Evolutionary conservation across 768 basidiomycete species (phyloP).

Genomic region (Tylopilus vinaceipallidus): DNA sequence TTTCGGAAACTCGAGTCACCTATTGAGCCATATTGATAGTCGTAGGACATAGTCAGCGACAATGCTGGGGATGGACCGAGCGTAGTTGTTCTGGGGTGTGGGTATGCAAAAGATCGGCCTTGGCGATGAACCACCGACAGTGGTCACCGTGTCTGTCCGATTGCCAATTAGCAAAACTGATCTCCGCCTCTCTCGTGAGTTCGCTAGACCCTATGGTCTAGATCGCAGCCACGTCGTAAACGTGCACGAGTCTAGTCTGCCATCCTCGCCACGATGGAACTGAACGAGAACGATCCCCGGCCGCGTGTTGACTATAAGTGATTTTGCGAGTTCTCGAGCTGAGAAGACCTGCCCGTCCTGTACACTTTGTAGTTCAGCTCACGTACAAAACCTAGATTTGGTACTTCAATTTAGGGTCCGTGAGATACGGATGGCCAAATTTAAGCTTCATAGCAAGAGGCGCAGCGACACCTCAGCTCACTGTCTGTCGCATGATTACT

Average conservation of each 20-base stretch:
- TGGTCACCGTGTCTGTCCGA: too few relatives aligned
- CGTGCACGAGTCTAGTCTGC: background rate
- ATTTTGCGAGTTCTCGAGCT: too few relatives aligned
- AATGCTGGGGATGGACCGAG: background rate
- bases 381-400: conserved; percentile 14
- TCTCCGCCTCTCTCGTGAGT: too few relatives aligned
- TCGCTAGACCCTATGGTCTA: too few relatives aligned
- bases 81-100: too few relatives aligned
- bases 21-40: background rate
- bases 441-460: conserved; percentile 15
- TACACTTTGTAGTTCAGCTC: background rate
- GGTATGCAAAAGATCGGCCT: too few relatives aligned
- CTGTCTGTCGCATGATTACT: background rate
- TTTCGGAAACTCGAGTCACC: conserved; percentile 20
- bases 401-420: conserved; percentile 15
- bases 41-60: conserved; percentile 10
- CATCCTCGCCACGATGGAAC: background rate
- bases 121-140: too few relatives aligned
- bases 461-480: background rate
- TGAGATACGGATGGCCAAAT: conserved; percentile 19
- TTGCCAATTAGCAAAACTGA: too few relatives aligned
- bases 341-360: too few relatives aligned
- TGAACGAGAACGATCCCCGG: too few relatives aligned
- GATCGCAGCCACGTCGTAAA: background rate
- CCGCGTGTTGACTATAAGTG: too few relatives aligned